Conservation (phyloP, 2,329 filamentous ascomycete genomes). For the Elsinoe necatrix region DNA sequence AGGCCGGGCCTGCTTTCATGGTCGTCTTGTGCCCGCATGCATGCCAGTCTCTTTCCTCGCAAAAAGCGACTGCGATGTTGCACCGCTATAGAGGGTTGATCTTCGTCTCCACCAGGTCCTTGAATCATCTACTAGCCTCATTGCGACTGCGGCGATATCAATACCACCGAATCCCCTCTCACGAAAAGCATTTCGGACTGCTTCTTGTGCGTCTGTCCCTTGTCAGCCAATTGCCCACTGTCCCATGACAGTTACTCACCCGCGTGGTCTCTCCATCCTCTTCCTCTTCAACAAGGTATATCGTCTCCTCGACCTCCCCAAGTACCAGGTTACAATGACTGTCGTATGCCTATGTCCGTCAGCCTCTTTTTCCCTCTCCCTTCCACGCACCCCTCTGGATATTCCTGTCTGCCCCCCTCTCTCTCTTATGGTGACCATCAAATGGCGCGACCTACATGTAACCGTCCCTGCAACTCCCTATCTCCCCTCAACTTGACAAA, state of each 20-base stretch:
- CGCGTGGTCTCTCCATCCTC: slow-evolving; percentile 48
- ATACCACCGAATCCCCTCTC: slow-evolving; percentile 51
- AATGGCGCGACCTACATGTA: slow-evolving; percentile 58
- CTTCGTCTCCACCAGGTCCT: neutral
- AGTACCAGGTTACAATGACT: slow-evolving; percentile 96
- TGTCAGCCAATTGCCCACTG: neutral
- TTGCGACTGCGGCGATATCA: slow-evolving; percentile 37
- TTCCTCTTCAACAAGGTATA: slow-evolving; percentile 85
- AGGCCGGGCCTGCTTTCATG: neutral
- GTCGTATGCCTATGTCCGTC: slow-evolving; percentile 70
- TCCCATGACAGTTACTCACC: slow-evolving; percentile 2
- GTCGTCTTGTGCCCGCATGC: neutral
- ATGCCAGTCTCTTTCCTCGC: neutral
- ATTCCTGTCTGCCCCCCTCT: too few species aligned
- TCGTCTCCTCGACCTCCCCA: slow-evolving; percentile 93
- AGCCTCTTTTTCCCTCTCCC: neutral
- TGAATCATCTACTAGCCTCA: slow-evolving; percentile 14
- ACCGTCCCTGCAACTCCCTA: slow-evolving; percentile 84
- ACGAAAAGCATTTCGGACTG: slow-evolving; percentile 99
- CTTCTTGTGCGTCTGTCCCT: slow-evolving; percentile 75
- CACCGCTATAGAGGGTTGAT: neutral
- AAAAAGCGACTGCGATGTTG: too few species aligned
- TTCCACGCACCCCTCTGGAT: too few species aligned
- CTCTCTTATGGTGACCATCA: too few species aligned
- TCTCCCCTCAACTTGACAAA: slow-evolving; percentile 96